Base-by-base conservation (phyloP, 352 stramenopile genomes). In the Globisporangium heterothallicum region DNA sequence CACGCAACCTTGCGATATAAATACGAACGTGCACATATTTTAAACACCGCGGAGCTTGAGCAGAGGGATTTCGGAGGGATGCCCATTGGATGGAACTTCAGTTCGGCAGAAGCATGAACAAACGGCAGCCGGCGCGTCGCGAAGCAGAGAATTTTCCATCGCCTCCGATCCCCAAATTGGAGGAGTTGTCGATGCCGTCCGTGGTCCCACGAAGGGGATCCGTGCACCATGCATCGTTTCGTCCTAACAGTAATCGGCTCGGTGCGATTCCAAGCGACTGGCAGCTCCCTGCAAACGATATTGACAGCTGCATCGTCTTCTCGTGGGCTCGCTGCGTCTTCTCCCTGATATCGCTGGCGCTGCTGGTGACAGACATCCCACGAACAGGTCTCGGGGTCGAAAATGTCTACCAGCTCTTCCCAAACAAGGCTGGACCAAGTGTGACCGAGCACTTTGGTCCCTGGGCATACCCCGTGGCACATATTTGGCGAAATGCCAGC, bases 341-440 rank as follows among this genome's bases (percentile, higher is more conserved):
- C 38, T 75, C 68, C 2, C 8, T 76, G 1, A 24, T 84, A 5
- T 63, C 58, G 10, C 21, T 86, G 19, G 22, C 61, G 8, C 59
- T 86, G 9, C 50, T 74, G 0, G n/a, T 66, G 29, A 75, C 70
- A 2, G 75, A 86, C 21, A 81, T 86, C 22, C 72, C 70, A 6
- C 70, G 75, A 9, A 73, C 72, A 0, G 72, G 75, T 1, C 51
- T 84, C 10, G 68, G 68, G 0, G 52, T 78, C 4, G 22, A 27
- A 22, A 57, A 49, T 18, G 22, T 75, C 10, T 43, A 43, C 3
- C 36, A 66, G 4, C 70, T 64, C n/a, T 77, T 70, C 34, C 34
- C 54, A 0, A 40, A 52, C 0, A 12, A 45, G 6, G 56, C 63
- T 4, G 64, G 64, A 22, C 72, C 72, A 1, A 56, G 48, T 30